phyloP scores from a whole-genome alignment of 2,329 filamentous ascomycete genomes.

The Diplodia seriata region DNA sequence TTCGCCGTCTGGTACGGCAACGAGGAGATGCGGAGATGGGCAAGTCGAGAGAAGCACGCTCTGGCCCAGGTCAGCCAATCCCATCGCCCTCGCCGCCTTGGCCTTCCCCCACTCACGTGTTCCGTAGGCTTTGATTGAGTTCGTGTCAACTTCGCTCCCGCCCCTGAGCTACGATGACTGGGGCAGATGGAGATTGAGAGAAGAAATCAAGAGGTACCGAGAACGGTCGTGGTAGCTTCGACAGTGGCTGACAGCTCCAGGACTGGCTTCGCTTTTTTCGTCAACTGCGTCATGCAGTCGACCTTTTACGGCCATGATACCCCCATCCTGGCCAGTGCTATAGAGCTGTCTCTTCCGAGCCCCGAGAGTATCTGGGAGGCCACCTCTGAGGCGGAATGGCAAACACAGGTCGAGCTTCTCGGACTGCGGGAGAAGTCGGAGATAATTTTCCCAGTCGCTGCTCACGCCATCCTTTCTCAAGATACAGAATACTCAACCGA shows the following conservation, averaged over 20 bases:
- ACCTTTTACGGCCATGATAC: slow-evolving; percentile 11
- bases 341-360: slow-evolving; percentile 19
- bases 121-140: slow-evolving; percentile 11
- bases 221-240: no score
- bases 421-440: slow-evolving; percentile 8
- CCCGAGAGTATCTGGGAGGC: slow-evolving; percentile 30
- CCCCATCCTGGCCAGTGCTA: background rate
- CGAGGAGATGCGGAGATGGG: slow-evolving; percentile 16
- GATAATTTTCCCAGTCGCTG: slow-evolving; percentile 30
- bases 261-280: slow-evolving; percentile 24
- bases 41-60: slow-evolving; percentile 5
- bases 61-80: slow-evolving; percentile 11
- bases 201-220: slow-evolving; percentile 28
- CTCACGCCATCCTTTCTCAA: slow-evolving; percentile 23
- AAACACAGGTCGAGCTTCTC: slow-evolving; percentile 7
- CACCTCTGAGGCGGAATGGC: slow-evolving; percentile 15
- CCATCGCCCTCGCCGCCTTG: background rate
- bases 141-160: background rate
- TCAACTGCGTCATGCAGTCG: slow-evolving; percentile 16
- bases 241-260: background rate
- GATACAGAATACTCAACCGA: slow-evolving; percentile 30
- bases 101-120: background rate
- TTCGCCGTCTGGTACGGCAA: slow-evolving; percentile 31
- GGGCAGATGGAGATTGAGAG: slow-evolving; percentile 12
- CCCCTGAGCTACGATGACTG: slow-evolving; percentile 27